These are phyloP conservation scores for Globisporangium heterothallicum DNA, from an alignment of 352 stramenopile genomes.

Conservation along the genomic window DNA sequence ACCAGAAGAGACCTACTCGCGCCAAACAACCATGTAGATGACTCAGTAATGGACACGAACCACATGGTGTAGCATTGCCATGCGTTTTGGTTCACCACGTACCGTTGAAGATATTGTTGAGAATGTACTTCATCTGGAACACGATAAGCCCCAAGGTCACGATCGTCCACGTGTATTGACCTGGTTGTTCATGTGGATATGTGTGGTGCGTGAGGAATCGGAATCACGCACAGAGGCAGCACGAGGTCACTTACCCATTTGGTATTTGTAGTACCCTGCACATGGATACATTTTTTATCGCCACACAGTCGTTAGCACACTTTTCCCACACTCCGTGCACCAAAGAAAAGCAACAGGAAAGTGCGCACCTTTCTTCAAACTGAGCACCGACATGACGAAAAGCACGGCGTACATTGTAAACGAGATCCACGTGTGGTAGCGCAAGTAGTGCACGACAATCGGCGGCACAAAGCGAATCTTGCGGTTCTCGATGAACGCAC, in stretches of 20 bases:
- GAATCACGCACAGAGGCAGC: not conserved
- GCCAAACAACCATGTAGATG: not conserved
- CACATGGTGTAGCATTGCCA: not conserved
- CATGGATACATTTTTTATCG: slow-evolving; percentile 6
- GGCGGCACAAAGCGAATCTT: slow-evolving; percentile 79
- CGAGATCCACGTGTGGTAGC: slow-evolving; percentile 89
- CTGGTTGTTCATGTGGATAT: no score
- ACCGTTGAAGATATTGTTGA: slow-evolving; percentile 95
- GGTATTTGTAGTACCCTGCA: slow-evolving; percentile 91
- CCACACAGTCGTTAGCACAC: not conserved
- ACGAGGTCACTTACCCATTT: slow-evolving; percentile 83
- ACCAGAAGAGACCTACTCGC: slow-evolving; percentile 89
- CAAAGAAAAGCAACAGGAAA: not conserved
- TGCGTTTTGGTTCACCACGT: slow-evolving; percentile 1
- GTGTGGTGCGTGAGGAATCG: no score
- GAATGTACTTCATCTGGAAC: slow-evolving; percentile 97
- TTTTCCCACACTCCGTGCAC: not conserved
- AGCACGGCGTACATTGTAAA: slow-evolving; percentile 94
- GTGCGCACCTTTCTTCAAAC: slow-evolving; percentile 82
- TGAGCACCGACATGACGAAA: slow-evolving; percentile 95
- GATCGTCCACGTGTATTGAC: slow-evolving; percentile 96
- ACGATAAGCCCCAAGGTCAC: slow-evolving; percentile 93
- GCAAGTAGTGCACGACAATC: slow-evolving; percentile 80
- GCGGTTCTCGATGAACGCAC: slow-evolving; percentile 78
- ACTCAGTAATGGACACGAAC: not conserved